phyloP scores from a whole-genome alignment of 208 protist genomes.

The Zelonia costaricensis region DNA sequence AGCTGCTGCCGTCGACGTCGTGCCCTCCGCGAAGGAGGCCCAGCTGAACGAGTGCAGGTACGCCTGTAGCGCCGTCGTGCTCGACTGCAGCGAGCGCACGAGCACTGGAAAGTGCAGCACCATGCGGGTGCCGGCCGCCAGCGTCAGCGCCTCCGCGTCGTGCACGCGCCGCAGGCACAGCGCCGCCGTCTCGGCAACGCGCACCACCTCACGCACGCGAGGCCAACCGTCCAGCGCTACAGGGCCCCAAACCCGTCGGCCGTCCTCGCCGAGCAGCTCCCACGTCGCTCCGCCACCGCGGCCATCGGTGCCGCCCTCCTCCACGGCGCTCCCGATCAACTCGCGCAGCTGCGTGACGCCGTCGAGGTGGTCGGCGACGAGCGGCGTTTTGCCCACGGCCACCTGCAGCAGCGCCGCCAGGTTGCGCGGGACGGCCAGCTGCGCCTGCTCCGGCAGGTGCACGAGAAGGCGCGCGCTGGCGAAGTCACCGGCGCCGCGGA shows the following conservation, averaged over 20 bases:
- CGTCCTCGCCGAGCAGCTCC: slow-evolving; percentile 17
- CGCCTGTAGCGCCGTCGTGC: slow-evolving; percentile 12
- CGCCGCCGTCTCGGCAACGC: slow-evolving; percentile 10
- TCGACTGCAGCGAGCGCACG: slow-evolving; percentile 14
- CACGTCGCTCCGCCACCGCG: slow-evolving; percentile 4
- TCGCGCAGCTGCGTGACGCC: slow-evolving; percentile 18
- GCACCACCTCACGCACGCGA: slow-evolving; percentile 18
- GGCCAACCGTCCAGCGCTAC: slow-evolving; percentile 9
- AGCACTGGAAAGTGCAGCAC: slow-evolving; percentile 13
- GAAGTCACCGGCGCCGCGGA: slow-evolving; percentile 11
- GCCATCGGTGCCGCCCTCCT: slow-evolving; percentile 9
- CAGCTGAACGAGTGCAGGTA: slow-evolving; percentile 15
- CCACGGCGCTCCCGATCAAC: slow-evolving; percentile 16
- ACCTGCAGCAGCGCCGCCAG: slow-evolving; percentile 42
- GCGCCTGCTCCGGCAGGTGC: slow-evolving; percentile 26
- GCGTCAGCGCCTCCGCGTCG: slow-evolving; percentile 16
- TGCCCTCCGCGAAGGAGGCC: slow-evolving; percentile 4
- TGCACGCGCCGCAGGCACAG: slow-evolving; percentile 7
- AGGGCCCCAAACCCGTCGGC: slow-evolving; percentile 14
- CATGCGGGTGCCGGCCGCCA: slow-evolving; percentile 6
- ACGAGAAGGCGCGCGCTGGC: slow-evolving; percentile 27
- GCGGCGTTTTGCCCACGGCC: slow-evolving; percentile 25
- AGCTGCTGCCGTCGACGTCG: background rate
- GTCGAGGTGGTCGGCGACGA: slow-evolving; percentile 17
- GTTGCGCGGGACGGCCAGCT: slow-evolving; percentile 39